A percentile compares a stretch with the other conserved stretches of the same genome.
Conservation (phyloP, 2,329 filamentous ascomycete species). For the Xylaria sp. region DNA sequence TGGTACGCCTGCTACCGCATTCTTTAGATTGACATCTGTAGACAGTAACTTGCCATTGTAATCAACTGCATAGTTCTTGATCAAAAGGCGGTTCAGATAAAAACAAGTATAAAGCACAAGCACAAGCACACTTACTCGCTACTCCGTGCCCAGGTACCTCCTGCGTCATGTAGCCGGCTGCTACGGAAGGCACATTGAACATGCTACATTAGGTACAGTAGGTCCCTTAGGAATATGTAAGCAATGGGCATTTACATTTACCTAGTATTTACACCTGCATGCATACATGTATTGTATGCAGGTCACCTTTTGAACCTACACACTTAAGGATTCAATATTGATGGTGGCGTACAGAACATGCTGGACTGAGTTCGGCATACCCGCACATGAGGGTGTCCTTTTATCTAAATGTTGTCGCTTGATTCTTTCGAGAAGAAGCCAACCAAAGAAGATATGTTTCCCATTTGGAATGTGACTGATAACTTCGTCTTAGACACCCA, state of each 20-base stretch:
- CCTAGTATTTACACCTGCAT: background rate
- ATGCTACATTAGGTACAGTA: too few relatives aligned
- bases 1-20: background rate
- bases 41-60: background rate
- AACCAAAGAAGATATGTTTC: background rate
- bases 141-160: too few relatives aligned
- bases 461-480: background rate
- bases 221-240: background rate
- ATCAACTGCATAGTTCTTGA: background rate
- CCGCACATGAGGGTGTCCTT: background rate
- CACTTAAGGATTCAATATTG: background rate
- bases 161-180: background rate
- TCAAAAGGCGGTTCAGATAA: background rate
- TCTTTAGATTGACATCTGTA: background rate
- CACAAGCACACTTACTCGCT: too few relatives aligned
- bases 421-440: background rate
- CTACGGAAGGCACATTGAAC: conserved; percentile 4
- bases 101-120: too few relatives aligned
- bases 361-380: too few relatives aligned
- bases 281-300: background rate
- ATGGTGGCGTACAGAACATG: background rate
- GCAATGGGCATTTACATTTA: too few relatives aligned
- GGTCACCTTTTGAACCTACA: background rate
- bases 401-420: too few relatives aligned
- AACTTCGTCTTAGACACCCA: background rate